Conservation (phyloP, 2,329 filamentous ascomycete species). For the Clonostachys rosea region DNA sequence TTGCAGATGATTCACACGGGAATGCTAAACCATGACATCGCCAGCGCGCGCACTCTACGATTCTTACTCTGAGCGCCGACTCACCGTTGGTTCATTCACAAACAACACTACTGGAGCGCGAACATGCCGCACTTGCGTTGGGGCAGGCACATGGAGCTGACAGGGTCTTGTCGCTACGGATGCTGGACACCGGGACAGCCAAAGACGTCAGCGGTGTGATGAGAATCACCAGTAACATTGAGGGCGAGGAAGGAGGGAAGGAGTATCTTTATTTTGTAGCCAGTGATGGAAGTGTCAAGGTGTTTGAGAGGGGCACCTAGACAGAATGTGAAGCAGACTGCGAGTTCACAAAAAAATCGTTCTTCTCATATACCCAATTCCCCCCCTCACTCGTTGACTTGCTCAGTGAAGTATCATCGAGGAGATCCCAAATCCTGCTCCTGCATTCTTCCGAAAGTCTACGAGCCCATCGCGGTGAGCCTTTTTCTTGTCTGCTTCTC, state of each 20-base stretch:
- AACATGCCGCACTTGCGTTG: slow-evolving; percentile 67
- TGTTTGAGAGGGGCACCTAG: slow-evolving; percentile 72
- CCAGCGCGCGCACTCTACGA: slow-evolving; percentile 49
- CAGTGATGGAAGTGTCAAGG: slow-evolving; percentile 72
- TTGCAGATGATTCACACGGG: not conserved
- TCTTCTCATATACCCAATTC: too few species aligned
- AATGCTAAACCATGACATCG: not conserved
- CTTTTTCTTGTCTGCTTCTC: not conserved
- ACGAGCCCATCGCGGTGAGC: too few species aligned
- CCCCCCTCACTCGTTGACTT: too few species aligned
- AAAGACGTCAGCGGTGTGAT: slow-evolving; percentile 87
- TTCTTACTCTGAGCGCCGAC: slow-evolving; percentile 70
- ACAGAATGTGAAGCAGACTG: not conserved
- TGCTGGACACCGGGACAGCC: slow-evolving; percentile 83
- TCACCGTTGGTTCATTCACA: slow-evolving; percentile 60
- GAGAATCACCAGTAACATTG: slow-evolving; percentile 51
- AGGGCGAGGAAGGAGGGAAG: slow-evolving; percentile 63
- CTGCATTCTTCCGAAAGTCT: too few species aligned
- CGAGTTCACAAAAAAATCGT: too few species aligned
- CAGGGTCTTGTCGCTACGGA: slow-evolving; percentile 66
- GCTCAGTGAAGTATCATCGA: too few species aligned
- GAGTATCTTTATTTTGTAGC: slow-evolving; percentile 81
- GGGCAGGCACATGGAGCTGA: slow-evolving; percentile 70
- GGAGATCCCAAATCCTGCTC: too few species aligned
- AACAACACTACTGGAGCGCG: slow-evolving; percentile 61